These are phyloP conservation scores for Komagataella kurtzmanii DNA, from an alignment of 805 yeast genomes.

Conservation along the genomic window DNA sequence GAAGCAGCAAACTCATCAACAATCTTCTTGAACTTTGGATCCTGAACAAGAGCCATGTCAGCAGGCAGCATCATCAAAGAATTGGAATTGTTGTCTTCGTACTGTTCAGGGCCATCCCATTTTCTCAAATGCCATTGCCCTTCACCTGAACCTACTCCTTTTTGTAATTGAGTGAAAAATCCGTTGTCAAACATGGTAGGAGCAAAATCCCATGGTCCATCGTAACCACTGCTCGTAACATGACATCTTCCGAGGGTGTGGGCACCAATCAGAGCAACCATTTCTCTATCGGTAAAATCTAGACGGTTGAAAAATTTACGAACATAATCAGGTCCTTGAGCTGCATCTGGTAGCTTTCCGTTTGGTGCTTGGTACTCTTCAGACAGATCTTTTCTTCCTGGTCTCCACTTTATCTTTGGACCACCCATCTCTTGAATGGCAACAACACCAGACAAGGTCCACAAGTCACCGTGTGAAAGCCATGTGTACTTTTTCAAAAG, in stretches of 20 bases:
- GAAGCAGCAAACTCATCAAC: constrained; percentile 36
- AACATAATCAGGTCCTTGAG: constrained; percentile 29
- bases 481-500: constrained; percentile 43
- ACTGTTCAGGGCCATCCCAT: constrained; percentile 53
- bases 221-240: constrained; percentile 54
- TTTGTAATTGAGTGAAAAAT: constrained; percentile 37
- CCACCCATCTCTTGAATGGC: constrained; percentile 56
- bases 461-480: constrained; percentile 52
- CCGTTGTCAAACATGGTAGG: constrained; percentile 68
- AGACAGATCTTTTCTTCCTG: constrained; percentile 29
- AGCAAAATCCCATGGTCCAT: constrained; percentile 84
- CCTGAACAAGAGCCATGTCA: constrained; percentile 40
- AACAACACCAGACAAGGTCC: constrained; percentile 59
- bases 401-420: constrained; percentile 45
- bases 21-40: constrained; percentile 27
- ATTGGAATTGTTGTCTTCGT: constrained; percentile 44
- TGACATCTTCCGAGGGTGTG: constrained; percentile 37
- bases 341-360: constrained; percentile 38
- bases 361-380: constrained; percentile 25
- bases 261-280: constrained; percentile 32
- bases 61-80: constrained; percentile 45
- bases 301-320: constrained; percentile 29
- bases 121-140: constrained; percentile 48
- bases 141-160: constrained; percentile 3
- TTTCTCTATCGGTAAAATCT: constrained; percentile 33